These are phyloP conservation scores for Pistacia integerrima DNA, from an alignment of 345 rosid species.

Conservation along the genomic window DNA sequence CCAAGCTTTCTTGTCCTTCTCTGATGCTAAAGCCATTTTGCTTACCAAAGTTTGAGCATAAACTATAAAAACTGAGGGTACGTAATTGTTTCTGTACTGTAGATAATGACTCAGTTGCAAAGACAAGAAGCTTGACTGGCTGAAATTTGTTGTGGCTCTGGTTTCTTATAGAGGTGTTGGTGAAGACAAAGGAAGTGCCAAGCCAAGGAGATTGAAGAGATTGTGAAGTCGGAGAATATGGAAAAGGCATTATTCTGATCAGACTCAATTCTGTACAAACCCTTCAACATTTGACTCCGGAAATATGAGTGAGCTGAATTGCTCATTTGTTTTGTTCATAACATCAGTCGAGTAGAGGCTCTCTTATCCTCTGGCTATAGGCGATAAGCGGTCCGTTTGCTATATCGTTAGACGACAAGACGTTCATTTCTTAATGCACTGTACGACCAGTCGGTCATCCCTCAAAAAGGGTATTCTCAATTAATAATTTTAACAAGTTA, in stretches of 20 bases:
- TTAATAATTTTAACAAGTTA: too few species aligned
- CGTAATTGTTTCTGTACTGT: background rate
- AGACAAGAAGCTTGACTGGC: constrained; percentile 2
- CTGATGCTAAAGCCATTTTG: background rate
- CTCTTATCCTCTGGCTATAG: too few species aligned
- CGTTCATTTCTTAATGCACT: too few species aligned
- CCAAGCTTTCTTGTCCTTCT: constrained; percentile 17
- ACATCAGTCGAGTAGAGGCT: too few species aligned
- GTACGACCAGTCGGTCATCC: too few species aligned
- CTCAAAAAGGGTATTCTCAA: too few species aligned
- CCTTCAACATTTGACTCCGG: background rate
- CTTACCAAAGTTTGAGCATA: background rate
- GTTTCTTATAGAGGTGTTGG: background rate
- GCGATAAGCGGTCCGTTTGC: too few species aligned
- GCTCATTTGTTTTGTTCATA: too few species aligned
- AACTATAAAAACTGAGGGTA: background rate
- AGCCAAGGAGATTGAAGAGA: constrained; percentile 23
- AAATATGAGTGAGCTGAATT: background rate
- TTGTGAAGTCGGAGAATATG: constrained; percentile 12
- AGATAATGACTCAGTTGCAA: constrained; percentile 13
- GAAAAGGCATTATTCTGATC: constrained; percentile 17
- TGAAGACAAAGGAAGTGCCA: background rate
- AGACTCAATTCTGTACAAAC: background rate
- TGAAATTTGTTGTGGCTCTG: background rate
- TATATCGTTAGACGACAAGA: background rate